Evolutionary conservation across 2,329 filamentous ascomycete genomes (phyloP).

Genomic region (Volutella citrinella): DNA sequence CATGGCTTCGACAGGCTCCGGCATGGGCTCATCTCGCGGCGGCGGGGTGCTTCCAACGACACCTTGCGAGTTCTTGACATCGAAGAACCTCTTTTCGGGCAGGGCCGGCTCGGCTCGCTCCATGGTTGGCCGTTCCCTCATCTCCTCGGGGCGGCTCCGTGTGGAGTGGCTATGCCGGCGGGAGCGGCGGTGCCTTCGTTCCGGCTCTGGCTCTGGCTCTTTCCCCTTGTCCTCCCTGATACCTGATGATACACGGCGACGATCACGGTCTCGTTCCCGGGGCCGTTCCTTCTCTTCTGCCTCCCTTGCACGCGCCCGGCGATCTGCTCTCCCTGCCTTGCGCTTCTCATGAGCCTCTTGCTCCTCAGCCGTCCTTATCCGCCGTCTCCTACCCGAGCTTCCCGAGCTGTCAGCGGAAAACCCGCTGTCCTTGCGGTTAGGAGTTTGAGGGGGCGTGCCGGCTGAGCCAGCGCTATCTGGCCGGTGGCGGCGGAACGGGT

Average conservation of each 20-base stretch:
- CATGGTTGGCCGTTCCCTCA: slow-evolving; percentile 25
- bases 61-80: slow-evolving; percentile 37
- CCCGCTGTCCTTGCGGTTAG: slow-evolving; percentile 45
- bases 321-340: slow-evolving; percentile 41
- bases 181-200: slow-evolving; percentile 36
- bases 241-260: background rate
- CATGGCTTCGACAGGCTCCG: no score
- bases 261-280: background rate
- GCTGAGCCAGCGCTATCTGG: slow-evolving; percentile 35
- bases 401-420: slow-evolving; percentile 40
- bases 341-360: slow-evolving; percentile 48
- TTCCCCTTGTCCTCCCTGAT: background rate
- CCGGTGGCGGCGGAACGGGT: slow-evolving; percentile 35
- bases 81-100: slow-evolving; percentile 41
- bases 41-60: slow-evolving; percentile 25
- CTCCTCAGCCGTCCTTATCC: slow-evolving; percentile 48
- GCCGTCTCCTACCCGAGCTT: slow-evolving; percentile 31
- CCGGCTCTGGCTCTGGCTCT: slow-evolving; percentile 26
- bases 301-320: background rate
- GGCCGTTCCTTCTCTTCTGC: background rate
- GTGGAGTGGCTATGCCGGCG: slow-evolving; percentile 40
- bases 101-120: slow-evolving; percentile 20
- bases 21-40: slow-evolving; percentile 19
- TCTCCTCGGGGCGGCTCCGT: slow-evolving; percentile 28
- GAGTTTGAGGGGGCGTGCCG: slow-evolving; percentile 35